Evolutionary conservation across 129 eudicot species (phyloP).

Genomic region (Silybum marianum): DNA sequence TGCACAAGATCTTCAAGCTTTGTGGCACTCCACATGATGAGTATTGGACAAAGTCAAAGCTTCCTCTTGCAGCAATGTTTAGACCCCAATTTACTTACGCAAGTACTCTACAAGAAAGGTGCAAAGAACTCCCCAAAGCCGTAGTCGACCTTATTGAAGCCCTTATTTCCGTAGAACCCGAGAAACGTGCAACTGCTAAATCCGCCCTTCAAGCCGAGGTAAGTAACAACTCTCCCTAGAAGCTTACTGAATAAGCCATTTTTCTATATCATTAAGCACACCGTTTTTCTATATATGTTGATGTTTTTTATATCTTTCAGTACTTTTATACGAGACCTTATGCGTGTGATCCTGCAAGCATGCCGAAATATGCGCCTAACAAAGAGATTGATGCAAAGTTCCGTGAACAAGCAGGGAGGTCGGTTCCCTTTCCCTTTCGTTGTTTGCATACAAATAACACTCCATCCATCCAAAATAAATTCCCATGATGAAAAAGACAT

Average conservation of each 20-base stretch:
- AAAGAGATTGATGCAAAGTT: slow-evolving; percentile 81
- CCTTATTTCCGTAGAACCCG: slow-evolving; percentile 67
- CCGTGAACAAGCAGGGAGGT: slow-evolving; percentile 71
- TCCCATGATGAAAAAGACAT: neutral
- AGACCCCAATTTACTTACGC: slow-evolving; percentile 66
- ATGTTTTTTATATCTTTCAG: slow-evolving; percentile 39
- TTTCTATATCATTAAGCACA: too few relatives aligned
- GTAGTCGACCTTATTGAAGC: slow-evolving; percentile 55
- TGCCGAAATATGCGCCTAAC: slow-evolving; percentile 80
- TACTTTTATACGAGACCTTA: slow-evolving; percentile 63
- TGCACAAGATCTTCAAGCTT: slow-evolving; percentile 85
- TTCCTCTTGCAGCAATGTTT: slow-evolving; percentile 78
- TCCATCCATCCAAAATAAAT: neutral
- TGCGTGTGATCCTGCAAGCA: slow-evolving; percentile 73
- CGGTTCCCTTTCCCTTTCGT: neutral
- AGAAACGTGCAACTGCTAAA: slow-evolving; percentile 64
- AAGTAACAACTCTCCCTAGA: slow-evolving; percentile 26
- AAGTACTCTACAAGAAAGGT: slow-evolving; percentile 68
- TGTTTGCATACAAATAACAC: neutral
- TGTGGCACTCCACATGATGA: slow-evolving; percentile 80
- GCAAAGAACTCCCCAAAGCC: slow-evolving; percentile 59
- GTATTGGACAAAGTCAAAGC: slow-evolving; percentile 62
- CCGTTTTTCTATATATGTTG: too few relatives aligned
- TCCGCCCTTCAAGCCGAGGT: slow-evolving; percentile 74
- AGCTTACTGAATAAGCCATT: too few relatives aligned